Evolutionary conservation across 176 grass and related monocot genomes (phyloP).

Genomic region (Leersia perrieri): DNA sequence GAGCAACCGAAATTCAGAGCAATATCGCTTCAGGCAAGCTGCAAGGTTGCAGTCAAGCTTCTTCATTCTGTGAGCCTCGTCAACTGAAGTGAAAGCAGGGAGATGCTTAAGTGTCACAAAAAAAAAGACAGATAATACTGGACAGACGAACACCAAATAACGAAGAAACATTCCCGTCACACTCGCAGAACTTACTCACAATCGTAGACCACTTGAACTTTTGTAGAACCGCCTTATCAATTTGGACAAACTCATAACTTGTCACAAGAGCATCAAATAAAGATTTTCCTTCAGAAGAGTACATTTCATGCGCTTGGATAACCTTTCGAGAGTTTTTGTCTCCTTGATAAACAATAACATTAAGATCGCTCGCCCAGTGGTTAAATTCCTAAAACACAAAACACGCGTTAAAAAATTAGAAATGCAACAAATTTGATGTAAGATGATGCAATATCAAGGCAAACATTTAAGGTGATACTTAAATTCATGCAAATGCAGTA

Average conservation of each 20-base stretch:
- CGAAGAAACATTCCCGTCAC: not conserved
- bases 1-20: slow-evolving; percentile 61
- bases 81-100: slow-evolving; percentile 44
- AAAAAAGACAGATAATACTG: not conserved
- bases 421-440: not conserved
- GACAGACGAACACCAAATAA: not conserved
- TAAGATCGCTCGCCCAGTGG: slow-evolving; percentile 51
- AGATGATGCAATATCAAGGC: slow-evolving; percentile 2
- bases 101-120: slow-evolving; percentile 6
- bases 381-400: slow-evolving; percentile 55
- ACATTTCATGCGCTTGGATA: slow-evolving; percentile 60
- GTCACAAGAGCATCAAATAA: slow-evolving; percentile 77
- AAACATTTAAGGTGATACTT: not conserved
- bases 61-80: slow-evolving; percentile 79
- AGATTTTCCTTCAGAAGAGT: slow-evolving; percentile 47
- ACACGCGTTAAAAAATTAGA: not conserved
- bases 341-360: slow-evolving; percentile 74
- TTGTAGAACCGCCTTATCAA: slow-evolving; percentile 49
- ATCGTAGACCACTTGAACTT: slow-evolving; percentile 72
- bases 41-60: slow-evolving; percentile 68
- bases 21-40: slow-evolving; percentile 50
- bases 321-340: slow-evolving; percentile 56
- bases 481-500: not conserved
- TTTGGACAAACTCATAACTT: slow-evolving; percentile 62
- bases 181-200: slow-evolving; percentile 49